These are phyloP conservation scores for Pythium sp. DNA, from an alignment of 352 stramenopile genomes.

Conservation along the genomic window DNA sequence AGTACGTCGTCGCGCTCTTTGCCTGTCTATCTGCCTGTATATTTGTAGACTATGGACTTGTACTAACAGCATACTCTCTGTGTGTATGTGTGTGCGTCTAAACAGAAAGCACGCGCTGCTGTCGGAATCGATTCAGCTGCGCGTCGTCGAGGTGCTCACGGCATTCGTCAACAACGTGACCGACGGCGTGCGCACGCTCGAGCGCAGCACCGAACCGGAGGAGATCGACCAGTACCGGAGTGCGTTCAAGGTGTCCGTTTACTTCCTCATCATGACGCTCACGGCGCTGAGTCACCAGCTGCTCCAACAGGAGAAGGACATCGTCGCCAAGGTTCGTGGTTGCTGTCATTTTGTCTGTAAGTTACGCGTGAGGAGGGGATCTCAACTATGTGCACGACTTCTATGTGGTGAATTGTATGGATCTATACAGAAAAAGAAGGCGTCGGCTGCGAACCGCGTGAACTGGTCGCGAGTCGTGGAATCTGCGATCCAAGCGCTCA, in stretches of 20 bases:
- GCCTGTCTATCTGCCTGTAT: background rate
- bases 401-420: background rate
- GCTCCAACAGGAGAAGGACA: constrained; percentile 53
- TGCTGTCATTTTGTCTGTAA: background rate
- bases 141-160: constrained; percentile 60
- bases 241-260: constrained; percentile 65
- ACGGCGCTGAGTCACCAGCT: constrained; percentile 46
- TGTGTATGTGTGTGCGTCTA: background rate
- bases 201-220: constrained; percentile 33
- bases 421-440: constrained; percentile 28
- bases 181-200: constrained; percentile 39
- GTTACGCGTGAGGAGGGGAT: background rate
- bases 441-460: constrained; percentile 35
- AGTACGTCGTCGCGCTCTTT: constrained; percentile 26
- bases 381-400: background rate
- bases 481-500: constrained; percentile 51
- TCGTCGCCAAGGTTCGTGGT: constrained; percentile 43
- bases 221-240: constrained; percentile 43
- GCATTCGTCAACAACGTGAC: constrained; percentile 59
- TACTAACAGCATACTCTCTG: background rate
- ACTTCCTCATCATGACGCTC: constrained; percentile 69
- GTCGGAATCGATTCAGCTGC: constrained; percentile 49
- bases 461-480: constrained; percentile 72
- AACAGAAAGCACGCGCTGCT: constrained; percentile 49
- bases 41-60: background rate